Conservation (phyloP, 495 filamentous ascomycete genomes). For the Penicillium paradoxum region DNA sequence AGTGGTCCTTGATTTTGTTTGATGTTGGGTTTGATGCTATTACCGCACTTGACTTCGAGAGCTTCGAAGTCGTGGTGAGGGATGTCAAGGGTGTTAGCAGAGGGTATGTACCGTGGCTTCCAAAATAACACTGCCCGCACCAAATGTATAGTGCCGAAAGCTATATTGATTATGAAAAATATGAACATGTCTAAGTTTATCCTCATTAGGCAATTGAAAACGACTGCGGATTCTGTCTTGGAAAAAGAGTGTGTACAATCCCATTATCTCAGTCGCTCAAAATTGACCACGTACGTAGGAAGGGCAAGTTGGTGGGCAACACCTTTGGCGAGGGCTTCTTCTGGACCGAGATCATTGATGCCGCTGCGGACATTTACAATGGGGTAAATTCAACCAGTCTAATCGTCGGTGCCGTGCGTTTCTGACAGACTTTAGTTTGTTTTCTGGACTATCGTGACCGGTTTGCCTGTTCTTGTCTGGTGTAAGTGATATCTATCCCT, state of each 20-base stretch:
- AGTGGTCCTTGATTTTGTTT: conserved; percentile 92
- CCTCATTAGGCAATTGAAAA: conserved; percentile 51
- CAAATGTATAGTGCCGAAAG: conserved; percentile 48
- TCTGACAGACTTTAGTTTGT: conserved; percentile 59
- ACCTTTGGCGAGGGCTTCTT: conserved; percentile 70
- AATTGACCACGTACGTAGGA: conserved; percentile 54
- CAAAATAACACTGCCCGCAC: conserved; percentile 60
- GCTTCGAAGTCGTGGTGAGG: conserved; percentile 81
- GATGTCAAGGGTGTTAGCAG: conserved; percentile 88
- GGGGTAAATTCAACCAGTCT: conserved; percentile 53
- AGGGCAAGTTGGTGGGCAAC: conserved; percentile 65
- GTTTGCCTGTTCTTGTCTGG: conserved; percentile 84
- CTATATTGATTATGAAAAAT: conserved; percentile 25
- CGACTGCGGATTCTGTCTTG: conserved; percentile 66
- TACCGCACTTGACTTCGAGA: conserved; percentile 89
- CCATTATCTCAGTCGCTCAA: conserved; percentile 13
- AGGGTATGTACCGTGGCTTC: conserved; percentile 99
- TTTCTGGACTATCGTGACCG: conserved; percentile 93
- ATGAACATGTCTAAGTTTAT: conserved; percentile 41
- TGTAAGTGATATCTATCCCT: conserved; percentile 56
- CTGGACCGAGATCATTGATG: conserved; percentile 70
- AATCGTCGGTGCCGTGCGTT: background rate
- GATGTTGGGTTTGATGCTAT: conserved; percentile 97
- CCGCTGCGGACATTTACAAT: conserved; percentile 84
- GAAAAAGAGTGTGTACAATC: conserved; percentile 76